Evolutionary conservation across 2,329 filamentous ascomycete genomes (phyloP).

Genomic region (Epichloe gansuensis): DNA sequence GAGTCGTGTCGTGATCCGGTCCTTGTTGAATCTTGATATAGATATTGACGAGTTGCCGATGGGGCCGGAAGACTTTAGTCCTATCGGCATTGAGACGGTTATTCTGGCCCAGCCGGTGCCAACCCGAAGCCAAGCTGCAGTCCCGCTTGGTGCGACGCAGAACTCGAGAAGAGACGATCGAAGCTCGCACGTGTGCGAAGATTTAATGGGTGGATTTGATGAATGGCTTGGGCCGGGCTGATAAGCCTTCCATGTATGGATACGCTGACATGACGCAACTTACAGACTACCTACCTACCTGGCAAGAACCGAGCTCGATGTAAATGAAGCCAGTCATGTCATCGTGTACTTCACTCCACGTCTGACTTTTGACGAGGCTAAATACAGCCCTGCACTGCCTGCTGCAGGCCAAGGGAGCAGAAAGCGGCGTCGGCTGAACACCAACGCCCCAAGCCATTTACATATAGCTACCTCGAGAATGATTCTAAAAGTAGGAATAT

Average conservation of each 20-base stretch:
- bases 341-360: too few species aligned
- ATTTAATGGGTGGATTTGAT: constrained; percentile 16
- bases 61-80: constrained; percentile 61
- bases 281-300: too few species aligned
- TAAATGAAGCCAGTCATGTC: too few species aligned
- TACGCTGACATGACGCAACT: neutral
- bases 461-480: too few species aligned
- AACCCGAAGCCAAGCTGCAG: neutral
- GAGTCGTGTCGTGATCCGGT: constrained; percentile 67
- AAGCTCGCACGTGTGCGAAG: constrained; percentile 12
- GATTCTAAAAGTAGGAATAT: too few species aligned
- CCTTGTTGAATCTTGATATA: constrained; percentile 62
- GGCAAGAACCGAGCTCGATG: too few species aligned
- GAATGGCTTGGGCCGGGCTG: constrained; percentile 8
- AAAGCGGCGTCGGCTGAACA: too few species aligned
- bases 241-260: neutral
- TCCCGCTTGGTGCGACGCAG: neutral
- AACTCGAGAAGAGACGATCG: neutral
- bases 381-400: too few species aligned
- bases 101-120: constrained; percentile 59
- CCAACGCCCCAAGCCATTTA: too few species aligned
- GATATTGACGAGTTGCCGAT: constrained; percentile 77
- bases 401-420: too few species aligned
- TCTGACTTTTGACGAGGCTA: too few species aligned
- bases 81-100: constrained; percentile 71